Evolutionary conservation across 2,329 filamentous ascomycete genomes (phyloP).

Genomic region (Fusarium piperis): DNA sequence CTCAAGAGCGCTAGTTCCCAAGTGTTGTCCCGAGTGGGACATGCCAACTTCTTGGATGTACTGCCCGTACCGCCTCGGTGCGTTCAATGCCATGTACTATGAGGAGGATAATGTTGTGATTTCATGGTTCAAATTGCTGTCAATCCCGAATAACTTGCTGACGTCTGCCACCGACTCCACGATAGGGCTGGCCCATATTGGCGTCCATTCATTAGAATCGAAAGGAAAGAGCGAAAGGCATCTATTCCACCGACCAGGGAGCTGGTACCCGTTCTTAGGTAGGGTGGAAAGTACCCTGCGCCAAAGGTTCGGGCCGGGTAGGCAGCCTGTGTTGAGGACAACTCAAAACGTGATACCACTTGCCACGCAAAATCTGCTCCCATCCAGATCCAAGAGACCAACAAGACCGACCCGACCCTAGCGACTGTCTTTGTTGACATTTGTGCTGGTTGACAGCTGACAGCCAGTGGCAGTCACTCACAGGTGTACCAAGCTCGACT

Average conservation of each 20-base stretch:
- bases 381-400: neutral
- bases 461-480: neutral
- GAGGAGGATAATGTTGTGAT: neutral
- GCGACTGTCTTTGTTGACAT: neutral
- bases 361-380: neutral
- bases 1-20: neutral
- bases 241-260: neutral
- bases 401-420: too few species aligned
- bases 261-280: neutral
- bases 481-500: neutral
- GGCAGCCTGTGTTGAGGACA: neutral
- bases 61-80: neutral
- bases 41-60: neutral
- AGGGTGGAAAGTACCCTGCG: neutral
- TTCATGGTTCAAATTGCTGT: neutral
- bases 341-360: neutral
- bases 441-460: neutral
- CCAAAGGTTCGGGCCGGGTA: neutral
- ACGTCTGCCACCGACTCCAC: neutral
- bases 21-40: neutral
- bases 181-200: neutral
- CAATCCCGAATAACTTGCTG: neutral
- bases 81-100: neutral
- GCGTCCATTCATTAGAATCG: neutral
- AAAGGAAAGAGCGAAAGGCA: neutral